Evolutionary conservation across 441 rosid genomes (phyloP).

Genomic region (Dalechampia spathulata): DNA sequence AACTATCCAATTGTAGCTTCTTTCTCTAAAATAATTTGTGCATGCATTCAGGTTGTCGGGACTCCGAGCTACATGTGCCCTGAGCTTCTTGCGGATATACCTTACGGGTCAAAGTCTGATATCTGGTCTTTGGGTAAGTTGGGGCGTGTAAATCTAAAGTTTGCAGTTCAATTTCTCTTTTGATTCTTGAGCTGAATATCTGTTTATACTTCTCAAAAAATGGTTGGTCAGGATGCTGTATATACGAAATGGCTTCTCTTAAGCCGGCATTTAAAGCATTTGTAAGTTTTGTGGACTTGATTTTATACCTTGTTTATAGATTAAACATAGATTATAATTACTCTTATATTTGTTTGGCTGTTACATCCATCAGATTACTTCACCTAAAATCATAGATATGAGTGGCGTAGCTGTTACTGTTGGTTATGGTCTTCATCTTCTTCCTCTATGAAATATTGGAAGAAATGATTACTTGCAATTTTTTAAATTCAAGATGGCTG

Average conservation of each 20-base stretch:
- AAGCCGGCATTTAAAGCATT: slow-evolving; percentile 98
- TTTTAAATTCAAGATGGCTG: too few species aligned
- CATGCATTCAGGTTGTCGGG: slow-evolving; percentile 81
- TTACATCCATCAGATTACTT: too few species aligned
- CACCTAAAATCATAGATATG: too few species aligned
- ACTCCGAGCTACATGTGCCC: slow-evolving; percentile 99
- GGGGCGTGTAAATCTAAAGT: not conserved
- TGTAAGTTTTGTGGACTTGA: slow-evolving; percentile 42
- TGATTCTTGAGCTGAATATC: slow-evolving; percentile 6
- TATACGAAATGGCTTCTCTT: slow-evolving; percentile 92
- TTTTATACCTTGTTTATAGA: not conserved
- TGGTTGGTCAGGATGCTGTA: slow-evolving; percentile 93
- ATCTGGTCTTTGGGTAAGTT: slow-evolving; percentile 94
- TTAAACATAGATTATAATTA: not conserved
- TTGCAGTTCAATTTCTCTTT: not conserved
- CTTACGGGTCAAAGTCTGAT: slow-evolving; percentile 96
- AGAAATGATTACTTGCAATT: too few species aligned
- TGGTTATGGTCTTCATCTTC: too few species aligned
- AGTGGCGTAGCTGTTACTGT: too few species aligned
- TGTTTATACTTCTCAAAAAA: slow-evolving; percentile 18
- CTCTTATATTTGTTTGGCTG: too few species aligned
- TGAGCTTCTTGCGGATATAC: slow-evolving; percentile 99
- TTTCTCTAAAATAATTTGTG: slow-evolving; percentile 7
- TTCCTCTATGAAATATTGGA: too few species aligned
- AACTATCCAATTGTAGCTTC: slow-evolving; percentile 8